phyloP scores from a whole-genome alignment of 306 rosid genomes.

The Acacia crassicarpa region DNA sequence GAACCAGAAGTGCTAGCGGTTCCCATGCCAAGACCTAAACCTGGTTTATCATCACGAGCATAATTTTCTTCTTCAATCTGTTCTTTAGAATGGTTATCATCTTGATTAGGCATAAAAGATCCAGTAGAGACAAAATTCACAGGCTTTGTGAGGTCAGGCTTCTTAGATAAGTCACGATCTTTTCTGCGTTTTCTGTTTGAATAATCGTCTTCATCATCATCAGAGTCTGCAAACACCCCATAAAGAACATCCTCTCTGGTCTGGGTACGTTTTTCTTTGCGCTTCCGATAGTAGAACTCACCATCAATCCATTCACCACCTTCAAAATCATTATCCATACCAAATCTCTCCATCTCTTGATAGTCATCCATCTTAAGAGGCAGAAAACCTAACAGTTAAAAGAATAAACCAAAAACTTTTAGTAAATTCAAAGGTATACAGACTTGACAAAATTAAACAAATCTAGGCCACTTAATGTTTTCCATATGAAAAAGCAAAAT shows the following conservation, averaged over 20 bases:
- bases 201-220: slow-evolving; percentile 43
- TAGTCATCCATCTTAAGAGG: slow-evolving; percentile 65
- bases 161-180: slow-evolving; percentile 42
- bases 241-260: slow-evolving; percentile 74
- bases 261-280: slow-evolving; percentile 70
- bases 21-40: slow-evolving; percentile 58
- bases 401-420: not conserved
- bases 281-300: slow-evolving; percentile 65
- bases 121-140: slow-evolving; percentile 85
- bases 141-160: slow-evolving; percentile 67
- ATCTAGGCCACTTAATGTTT: not conserved
- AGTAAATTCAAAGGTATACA: not conserved
- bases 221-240: slow-evolving; percentile 65
- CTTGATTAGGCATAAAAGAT: slow-evolving; percentile 65
- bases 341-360: slow-evolving; percentile 86
- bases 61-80: slow-evolving; percentile 27
- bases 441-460: not conserved
- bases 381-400: not conserved
- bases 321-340: slow-evolving; percentile 82
- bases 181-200: slow-evolving; percentile 61
- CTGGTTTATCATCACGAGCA: slow-evolving; percentile 44
- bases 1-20: slow-evolving; percentile 43
- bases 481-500: not conserved
- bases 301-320: slow-evolving; percentile 70
- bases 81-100: slow-evolving; percentile 47